Evolutionary conservation across 2,329 filamentous ascomycete species (phyloP), one percentile per base, ranked within the genome.

Genomic region (Penicillium sp.): DNA sequence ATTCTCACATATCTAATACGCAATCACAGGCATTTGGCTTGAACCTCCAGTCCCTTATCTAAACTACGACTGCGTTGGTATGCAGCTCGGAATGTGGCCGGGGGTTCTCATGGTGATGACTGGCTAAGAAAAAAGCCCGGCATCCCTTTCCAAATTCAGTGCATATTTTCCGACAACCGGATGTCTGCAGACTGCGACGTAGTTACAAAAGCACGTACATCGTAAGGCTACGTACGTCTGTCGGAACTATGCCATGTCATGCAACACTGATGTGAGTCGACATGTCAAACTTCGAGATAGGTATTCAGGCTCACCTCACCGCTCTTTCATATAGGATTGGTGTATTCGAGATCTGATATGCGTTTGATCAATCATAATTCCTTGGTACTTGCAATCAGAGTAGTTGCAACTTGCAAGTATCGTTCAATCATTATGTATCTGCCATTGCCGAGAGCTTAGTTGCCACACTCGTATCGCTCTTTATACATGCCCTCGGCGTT

Each of bases 401-500:
- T 11, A 4, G 4, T 27, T 37, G 36, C 37, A 37, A n/a, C n/a
- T n/a, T n/a, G 29, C 19, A 34, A 28, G 39, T 46, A 18, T 40
- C 47, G 29, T 50, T 44, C 41, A 49, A 35, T 46, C 35, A 35
- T 50, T 14, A 19, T n/a, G n/a, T n/a, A n/a, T 34, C 41, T 14
- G 12, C 14, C 1, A 35, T 41, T 12, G 12, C 18, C 16, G 19
- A 25, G 11, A 81, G 69, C 33, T 80, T 73, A 37, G 34, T 74
- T 65, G 50, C 67, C 61, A 28, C 64, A 59, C 39, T 76, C 74
- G 67, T 86, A 85, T 66, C 85, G 82, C 57, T 80, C 59, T 29
- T 86, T 79, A 64, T 87, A 87, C 65, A 86, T 72, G 34, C 77
- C 58, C 68, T 82, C 72, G 35, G 77, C 81, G 63, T 81, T 77